A percentile compares a stretch with the other conserved stretches of the same genome.
These are phyloP conservation scores for Colletotrichum zoysiae DNA, from an alignment of 2,329 filamentous ascomycete genomes.

Conservation along the genomic window DNA sequence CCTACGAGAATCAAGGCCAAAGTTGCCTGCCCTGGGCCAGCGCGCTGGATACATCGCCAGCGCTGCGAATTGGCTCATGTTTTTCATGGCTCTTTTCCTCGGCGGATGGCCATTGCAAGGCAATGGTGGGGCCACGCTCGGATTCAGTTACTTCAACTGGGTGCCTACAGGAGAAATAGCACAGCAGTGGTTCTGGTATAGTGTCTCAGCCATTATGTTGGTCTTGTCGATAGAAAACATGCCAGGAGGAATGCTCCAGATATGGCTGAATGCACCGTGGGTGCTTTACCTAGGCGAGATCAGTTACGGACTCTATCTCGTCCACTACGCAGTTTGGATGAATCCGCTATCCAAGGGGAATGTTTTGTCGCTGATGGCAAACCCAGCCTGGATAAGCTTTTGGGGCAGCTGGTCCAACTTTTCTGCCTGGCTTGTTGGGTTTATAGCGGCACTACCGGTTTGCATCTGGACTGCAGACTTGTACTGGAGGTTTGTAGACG, in stretches of 20 bases:
- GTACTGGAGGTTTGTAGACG: neutral
- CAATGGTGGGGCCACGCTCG: neutral
- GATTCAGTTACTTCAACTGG: neutral
- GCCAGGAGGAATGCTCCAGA: neutral
- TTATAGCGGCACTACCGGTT: neutral
- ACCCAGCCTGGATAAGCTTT: neutral
- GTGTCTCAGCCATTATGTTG: neutral
- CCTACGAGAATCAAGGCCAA: neutral
- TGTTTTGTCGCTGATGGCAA: neutral
- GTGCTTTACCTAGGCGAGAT: conserved; percentile 3
- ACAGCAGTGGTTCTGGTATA: neutral
- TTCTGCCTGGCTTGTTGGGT: neutral
- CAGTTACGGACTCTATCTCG: neutral
- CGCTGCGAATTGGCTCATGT: neutral
- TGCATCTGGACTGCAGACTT: neutral
- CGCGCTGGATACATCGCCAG: neutral
- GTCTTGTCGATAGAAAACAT: neutral
- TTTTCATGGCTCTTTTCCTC: neutral
- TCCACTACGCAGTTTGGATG: neutral
- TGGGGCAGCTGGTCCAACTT: neutral
- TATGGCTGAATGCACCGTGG: neutral
- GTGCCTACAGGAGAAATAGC: neutral
- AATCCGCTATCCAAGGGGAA: neutral
- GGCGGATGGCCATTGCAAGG: neutral
- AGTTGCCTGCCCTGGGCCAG: neutral